Base-by-base conservation (phyloP, 148 eudicot species). In the Rhododendron ferrugineum region DNA sequence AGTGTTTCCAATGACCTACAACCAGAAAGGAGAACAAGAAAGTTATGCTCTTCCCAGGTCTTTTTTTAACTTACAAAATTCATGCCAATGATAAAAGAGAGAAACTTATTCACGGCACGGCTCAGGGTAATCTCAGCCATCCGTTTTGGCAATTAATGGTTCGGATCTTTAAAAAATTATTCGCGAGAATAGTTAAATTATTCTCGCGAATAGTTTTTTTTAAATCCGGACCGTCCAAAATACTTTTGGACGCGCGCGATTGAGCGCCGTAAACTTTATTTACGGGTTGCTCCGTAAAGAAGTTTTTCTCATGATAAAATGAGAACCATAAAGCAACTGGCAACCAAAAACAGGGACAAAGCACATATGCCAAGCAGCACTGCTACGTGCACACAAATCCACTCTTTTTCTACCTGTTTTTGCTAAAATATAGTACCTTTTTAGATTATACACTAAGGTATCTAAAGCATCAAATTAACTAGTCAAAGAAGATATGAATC, bases 21-120 rank as follows among this genome's bases (percentile, higher is more conserved):
- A 76, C 36, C 66, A n/a, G 70, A 84, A n/a, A 56, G 81, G 81
- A 54, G 52, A 76, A 84, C 49, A 54, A 70, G 75, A 84, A 37
- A 32, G 50, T 40, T 56, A 76, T 76, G 52, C 72, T 70, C 77
- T 76, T 76, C 81, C 52, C 8, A 5, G 15, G 40, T 37, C 54
- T 5, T 37, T n/a, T 56, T 68, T 84, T 40, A 49, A 23, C 18
- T 76, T 56, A 0, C 1, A 62, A 58, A 13, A 30, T 30, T 3
- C 34, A 34, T 22, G 77, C 64, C 46, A 47, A 47, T 47, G 36
- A 46, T 9, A 5, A 40, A 40, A 40, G 44, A 40, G 44, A 40
- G 7, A 40, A 40, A 40, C 8, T 40, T 6, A 40, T 40, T 40
- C 44, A 40, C 44, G 8, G 44, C 44, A 40, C 6, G 7, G 44